Evolutionary conservation across 371 early-diverging fungal genomes (phyloP), one percentile per base, ranked within the genome.

Genomic region (Mortierella sp.): DNA sequence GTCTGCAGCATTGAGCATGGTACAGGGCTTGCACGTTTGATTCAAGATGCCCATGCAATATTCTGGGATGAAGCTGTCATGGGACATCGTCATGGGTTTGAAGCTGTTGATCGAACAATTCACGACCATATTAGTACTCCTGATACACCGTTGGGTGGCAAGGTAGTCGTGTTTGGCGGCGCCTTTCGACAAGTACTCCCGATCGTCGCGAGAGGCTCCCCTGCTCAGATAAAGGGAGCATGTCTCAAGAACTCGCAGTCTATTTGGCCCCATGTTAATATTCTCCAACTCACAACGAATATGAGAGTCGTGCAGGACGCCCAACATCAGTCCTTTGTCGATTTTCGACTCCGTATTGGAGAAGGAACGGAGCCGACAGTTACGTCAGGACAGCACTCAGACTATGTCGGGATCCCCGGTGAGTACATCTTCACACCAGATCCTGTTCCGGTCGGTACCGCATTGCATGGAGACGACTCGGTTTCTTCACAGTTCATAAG

Each of bases 61-160:
- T 42, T 79, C 27, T 80, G 81, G 76, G 81, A 80, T 48, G 80
- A 80, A 56, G 71, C 66, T 4, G 62, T 78, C 4, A 79, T 79
- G 76, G 66, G 43, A 4, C 59, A 66, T 27, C 47, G 55, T 2
- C 39, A 67, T 59, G 37, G 56, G 6, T 57, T 76, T 48, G 70
- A 80, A 32, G 68, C 78, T 32, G 75, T 79, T 4, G 60, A 69
- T 43, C 37, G 52, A 9, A 52, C 56, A 4, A 51, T 79, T 0
- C 44, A 55, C 21, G 72, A 83, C 32, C 23, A 79, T 1, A 66
- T 70, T 42, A 53, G 46, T 23, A 34, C 2, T 41, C 28, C 19
- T 1, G 23, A 51, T 28, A 61, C n/a, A 8, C 55, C 56, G 3
- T 49, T 55, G 47, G 50, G 54, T 26, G 63, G 55, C n/a, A 54